Evolutionary conservation across 176 grass and related monocot genomes (phyloP).

Genomic region (Microstegium vimineum): DNA sequence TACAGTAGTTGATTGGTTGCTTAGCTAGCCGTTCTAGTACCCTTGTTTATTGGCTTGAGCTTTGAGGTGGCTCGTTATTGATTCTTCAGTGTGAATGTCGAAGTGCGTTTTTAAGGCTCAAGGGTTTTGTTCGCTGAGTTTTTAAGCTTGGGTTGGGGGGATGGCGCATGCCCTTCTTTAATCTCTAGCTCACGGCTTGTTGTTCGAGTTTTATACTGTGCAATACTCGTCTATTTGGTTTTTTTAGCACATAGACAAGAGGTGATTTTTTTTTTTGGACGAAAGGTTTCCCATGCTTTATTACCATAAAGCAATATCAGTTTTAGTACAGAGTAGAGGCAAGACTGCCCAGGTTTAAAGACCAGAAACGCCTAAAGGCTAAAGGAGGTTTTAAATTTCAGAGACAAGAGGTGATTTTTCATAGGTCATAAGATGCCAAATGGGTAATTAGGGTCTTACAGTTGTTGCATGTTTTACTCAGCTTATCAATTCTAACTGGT

Average conservation of each 20-base stretch:
- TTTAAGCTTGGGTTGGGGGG: not conserved
- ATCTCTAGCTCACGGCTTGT: not conserved
- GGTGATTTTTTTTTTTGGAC: too few relatives aligned
- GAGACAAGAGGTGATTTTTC: not conserved
- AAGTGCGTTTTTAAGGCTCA: not conserved
- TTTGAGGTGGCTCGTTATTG: not conserved
- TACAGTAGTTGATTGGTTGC: not conserved
- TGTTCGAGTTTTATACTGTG: not conserved
- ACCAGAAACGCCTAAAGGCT: too few relatives aligned
- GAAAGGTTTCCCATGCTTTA: too few relatives aligned
- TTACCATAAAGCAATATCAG: too few relatives aligned
- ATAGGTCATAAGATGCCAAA: not conserved
- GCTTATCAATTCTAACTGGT: not conserved
- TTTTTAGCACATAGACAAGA: not conserved
- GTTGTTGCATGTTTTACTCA: not conserved
- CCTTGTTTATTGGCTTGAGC: not conserved
- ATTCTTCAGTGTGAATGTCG: not conserved
- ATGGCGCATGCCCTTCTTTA: not conserved
- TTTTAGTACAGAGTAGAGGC: too few relatives aligned
- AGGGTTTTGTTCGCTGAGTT: not conserved
- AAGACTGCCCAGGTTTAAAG: too few relatives aligned
- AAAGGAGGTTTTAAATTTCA: too few relatives aligned
- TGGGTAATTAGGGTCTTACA: not conserved
- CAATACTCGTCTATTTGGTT: not conserved
- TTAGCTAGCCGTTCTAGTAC: not conserved